phyloP scores from a whole-genome alignment of 345 rosid genomes.

The Heritiera littoralis region DNA sequence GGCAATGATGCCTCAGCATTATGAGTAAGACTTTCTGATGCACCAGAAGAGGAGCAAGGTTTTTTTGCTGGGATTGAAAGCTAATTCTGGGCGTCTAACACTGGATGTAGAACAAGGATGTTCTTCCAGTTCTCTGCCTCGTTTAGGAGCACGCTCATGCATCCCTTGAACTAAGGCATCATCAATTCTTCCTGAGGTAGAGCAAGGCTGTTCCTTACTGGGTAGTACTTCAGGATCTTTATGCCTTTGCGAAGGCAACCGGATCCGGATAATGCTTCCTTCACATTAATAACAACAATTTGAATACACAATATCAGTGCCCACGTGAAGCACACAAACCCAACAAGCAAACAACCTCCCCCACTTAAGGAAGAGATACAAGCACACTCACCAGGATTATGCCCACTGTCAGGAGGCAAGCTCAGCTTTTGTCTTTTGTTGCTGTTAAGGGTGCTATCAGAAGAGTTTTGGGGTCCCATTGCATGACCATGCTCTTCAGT shows the following conservation, averaged over 20 bases:
- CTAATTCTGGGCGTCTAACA: no score
- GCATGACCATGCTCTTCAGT: slow-evolving; percentile 55
- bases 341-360: slow-evolving; percentile 57
- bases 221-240: slow-evolving; percentile 44
- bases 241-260: slow-evolving; percentile 58
- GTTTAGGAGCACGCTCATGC: neutral
- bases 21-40: neutral
- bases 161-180: neutral
- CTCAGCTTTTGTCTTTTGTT: slow-evolving; percentile 41
- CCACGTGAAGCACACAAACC: slow-evolving; percentile 43
- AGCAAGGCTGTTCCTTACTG: slow-evolving; percentile 31
- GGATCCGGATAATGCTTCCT: no score
- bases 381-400: slow-evolving; percentile 60
- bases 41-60: neutral
- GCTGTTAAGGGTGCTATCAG: slow-evolving; percentile 32
- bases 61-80: neutral
- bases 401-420: slow-evolving; percentile 36
- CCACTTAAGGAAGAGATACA: slow-evolving; percentile 44
- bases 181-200: slow-evolving; percentile 21
- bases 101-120: neutral
- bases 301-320: no score
- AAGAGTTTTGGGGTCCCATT: slow-evolving; percentile 31
- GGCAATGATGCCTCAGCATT: no score
- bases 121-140: slow-evolving; percentile 5
- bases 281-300: no score